Conservation (phyloP, 306 rosid species). For the Luffa aegyptiaca region DNA sequence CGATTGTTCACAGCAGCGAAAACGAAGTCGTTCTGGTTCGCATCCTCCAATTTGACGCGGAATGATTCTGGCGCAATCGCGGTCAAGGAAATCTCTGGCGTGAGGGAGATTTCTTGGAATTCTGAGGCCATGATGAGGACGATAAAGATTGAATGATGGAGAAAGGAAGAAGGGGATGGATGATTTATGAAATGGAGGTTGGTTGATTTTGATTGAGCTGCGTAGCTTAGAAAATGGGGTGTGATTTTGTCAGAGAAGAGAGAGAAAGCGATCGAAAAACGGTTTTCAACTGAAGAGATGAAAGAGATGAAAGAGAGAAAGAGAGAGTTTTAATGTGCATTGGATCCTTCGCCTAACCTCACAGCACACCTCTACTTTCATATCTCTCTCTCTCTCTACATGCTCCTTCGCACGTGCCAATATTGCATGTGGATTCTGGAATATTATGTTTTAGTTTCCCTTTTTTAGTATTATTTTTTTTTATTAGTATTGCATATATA, state of each 20-base stretch:
- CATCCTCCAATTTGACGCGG: not conserved
- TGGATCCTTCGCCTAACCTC: conserved; percentile 3
- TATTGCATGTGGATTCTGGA: not conserved
- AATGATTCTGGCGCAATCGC: not conserved
- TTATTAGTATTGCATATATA: not conserved
- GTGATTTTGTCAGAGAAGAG: conserved; percentile 1
- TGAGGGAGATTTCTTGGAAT: conserved; percentile 8
- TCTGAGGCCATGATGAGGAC: not conserved
- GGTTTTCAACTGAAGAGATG: conserved; percentile 9
- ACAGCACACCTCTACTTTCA: too few relatives aligned
- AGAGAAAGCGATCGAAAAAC: conserved; percentile 9
- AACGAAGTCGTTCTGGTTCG: not conserved
- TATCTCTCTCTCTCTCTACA: not conserved
- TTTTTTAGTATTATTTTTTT: not conserved
- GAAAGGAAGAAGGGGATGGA: not conserved
- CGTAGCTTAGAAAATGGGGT: not conserved
- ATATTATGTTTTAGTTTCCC: not conserved
- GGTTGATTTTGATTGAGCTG: not conserved
- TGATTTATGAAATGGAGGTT: not conserved
- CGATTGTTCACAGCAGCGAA: not conserved
- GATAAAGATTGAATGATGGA: not conserved
- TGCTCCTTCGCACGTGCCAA: not conserved
- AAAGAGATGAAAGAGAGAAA: not conserved
- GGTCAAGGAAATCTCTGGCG: not conserved
- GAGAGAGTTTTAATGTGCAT: not conserved